phyloP scores from a whole-genome alignment of 140 eudicot species.

The Flaveria floridana region DNA sequence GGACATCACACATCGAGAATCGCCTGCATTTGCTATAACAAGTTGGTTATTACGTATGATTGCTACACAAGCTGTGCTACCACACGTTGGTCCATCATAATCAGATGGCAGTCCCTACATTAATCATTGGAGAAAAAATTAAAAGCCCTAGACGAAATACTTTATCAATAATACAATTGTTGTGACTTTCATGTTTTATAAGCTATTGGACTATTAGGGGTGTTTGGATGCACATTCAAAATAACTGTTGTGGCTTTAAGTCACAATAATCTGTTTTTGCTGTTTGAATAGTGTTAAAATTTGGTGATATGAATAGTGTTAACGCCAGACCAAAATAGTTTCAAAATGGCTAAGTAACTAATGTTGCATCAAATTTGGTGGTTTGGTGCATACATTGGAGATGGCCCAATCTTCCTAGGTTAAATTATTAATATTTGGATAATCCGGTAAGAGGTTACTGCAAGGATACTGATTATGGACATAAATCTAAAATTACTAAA shows the following conservation, averaged over 20 bases:
- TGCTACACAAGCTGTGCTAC: conserved; percentile 98
- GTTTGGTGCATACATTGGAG: background rate
- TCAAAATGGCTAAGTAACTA: background rate
- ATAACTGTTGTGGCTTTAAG: background rate
- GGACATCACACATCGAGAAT: conserved; percentile 93
- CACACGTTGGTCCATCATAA: conserved; percentile 72
- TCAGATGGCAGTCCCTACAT: conserved; percentile 71
- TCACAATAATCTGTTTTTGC: background rate
- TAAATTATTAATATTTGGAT: background rate
- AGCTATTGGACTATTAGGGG: background rate
- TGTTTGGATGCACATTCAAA: background rate
- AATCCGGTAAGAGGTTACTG: background rate
- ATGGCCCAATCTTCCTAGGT: background rate
- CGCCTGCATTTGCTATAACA: conserved; percentile 97
- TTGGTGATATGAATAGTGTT: background rate
- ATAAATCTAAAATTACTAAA: background rate
- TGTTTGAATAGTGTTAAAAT: background rate
- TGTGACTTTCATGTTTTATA: background rate
- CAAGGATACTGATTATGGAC: background rate
- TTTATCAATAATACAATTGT: conserved; percentile 9
- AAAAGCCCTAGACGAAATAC: conserved; percentile 19
- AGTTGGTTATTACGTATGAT: conserved; percentile 58
- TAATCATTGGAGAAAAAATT: background rate
- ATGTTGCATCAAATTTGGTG: background rate
- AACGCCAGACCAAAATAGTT: background rate